A percentile compares a stretch with the other conserved stretches of the same genome.
phyloP scores from a whole-genome alignment of 2,329 filamentous ascomycete genomes.

The Nemania serpens region DNA sequence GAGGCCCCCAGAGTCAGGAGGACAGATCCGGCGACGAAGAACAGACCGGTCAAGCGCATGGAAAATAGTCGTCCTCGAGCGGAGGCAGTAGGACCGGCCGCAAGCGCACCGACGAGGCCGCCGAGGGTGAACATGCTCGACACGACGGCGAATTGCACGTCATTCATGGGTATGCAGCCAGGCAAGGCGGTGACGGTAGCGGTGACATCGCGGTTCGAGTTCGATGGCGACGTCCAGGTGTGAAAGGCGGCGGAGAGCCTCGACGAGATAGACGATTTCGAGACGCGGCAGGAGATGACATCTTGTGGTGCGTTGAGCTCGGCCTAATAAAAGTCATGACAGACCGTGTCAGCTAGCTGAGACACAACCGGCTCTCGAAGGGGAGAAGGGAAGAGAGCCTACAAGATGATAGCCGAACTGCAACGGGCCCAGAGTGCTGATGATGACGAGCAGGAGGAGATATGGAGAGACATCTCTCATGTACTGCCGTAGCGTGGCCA shows the following conservation, averaged over 20 bases:
- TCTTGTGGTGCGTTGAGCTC: slow-evolving; percentile 95
- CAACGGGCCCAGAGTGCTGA: slow-evolving; percentile 83
- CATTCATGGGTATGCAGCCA: slow-evolving; percentile 87
- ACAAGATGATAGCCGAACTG: slow-evolving; percentile 96
- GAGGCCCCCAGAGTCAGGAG: slow-evolving; percentile 74
- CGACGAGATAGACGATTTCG: slow-evolving; percentile 53
- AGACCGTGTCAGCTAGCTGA: slow-evolving; percentile 21
- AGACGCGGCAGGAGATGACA: slow-evolving; percentile 80
- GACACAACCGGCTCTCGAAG: neutral
- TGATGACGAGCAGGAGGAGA: slow-evolving; percentile 74
- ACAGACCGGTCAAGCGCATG: slow-evolving; percentile 76
- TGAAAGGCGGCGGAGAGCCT: slow-evolving; percentile 36
- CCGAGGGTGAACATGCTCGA: slow-evolving; percentile 92
- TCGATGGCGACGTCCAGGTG: slow-evolving; percentile 36
- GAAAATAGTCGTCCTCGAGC: slow-evolving; percentile 73
- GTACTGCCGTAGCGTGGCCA: slow-evolving; percentile 40
- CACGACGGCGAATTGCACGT: slow-evolving; percentile 80
- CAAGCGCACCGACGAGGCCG: slow-evolving; percentile 81
- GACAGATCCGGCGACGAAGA: slow-evolving; percentile 76
- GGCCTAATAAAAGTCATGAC: slow-evolving; percentile 57
- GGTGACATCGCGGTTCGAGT: slow-evolving; percentile 35
- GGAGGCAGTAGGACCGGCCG: slow-evolving; percentile 78
- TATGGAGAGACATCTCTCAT: slow-evolving; percentile 68
- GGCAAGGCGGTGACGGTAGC: slow-evolving; percentile 49
- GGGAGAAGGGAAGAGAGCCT: slow-evolving; percentile 36